Percentiles rank a stretch among this genome's conserved stretches.
phyloP scores from a whole-genome alignment of 371 early-diverging fungal genomes.

The Zopfochytrium polystomum region DNA sequence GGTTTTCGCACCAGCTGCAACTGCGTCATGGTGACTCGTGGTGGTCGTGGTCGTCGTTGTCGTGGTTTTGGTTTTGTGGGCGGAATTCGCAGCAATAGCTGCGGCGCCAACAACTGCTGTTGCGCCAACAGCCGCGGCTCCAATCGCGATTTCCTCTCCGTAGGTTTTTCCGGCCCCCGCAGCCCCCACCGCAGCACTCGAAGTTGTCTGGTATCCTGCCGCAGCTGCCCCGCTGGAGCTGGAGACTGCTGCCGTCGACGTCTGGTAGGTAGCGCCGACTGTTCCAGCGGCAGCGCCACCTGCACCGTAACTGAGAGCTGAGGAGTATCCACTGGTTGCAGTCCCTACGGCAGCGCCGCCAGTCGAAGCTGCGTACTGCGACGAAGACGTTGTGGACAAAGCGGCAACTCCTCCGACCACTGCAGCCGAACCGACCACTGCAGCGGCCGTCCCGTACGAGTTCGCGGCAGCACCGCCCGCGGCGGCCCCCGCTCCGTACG shows the following conservation, averaged over 20 bases:
- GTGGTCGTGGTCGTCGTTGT: not conserved
- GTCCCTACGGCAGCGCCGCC: not conserved
- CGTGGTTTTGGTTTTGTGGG: not conserved
- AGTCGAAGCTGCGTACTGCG: not conserved
- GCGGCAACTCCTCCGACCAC: not conserved
- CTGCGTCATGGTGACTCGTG: not conserved
- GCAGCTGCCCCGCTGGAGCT: not conserved
- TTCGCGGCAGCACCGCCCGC: not conserved
- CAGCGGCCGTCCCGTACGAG: not conserved
- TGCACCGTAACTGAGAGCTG: not conserved
- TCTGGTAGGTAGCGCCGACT: not conserved
- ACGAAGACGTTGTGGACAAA: not conserved
- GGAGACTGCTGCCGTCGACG: too few relatives aligned
- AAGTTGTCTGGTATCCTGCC: conserved; percentile 1
- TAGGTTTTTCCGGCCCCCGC: not conserved
- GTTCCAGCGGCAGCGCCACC: conserved; percentile 4
- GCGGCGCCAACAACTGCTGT: not conserved
- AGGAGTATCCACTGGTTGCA: not conserved
- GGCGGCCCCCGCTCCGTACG: not conserved
- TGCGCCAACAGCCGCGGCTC: conserved; percentile 2
- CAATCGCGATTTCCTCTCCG: not conserved
- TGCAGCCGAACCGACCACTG: not conserved
- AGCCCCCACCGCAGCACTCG: conserved; percentile 3
- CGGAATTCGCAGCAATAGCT: conserved; percentile 2
- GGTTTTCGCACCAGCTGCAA: not conserved